Conservation (phyloP, 768 basidiomycete genomes). For the Boletus rubescentipes region DNA sequence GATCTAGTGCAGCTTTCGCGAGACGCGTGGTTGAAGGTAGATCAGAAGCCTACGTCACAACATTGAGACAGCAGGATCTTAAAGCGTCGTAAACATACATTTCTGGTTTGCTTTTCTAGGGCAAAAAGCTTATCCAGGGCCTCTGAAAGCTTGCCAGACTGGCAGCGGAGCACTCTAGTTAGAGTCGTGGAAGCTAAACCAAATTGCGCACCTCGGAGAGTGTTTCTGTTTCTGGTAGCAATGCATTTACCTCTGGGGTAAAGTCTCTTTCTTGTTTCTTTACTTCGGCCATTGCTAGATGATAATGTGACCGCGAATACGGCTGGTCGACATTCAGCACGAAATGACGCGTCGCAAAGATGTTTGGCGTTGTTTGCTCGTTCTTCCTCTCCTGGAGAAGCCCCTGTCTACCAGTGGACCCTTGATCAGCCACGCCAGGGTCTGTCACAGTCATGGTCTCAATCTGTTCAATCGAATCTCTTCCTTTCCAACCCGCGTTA, state of each 20-base stretch:
- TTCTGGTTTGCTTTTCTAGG: conserved; percentile 95
- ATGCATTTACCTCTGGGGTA: conserved; percentile 74
- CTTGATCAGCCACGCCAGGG: not conserved
- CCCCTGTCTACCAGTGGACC: conserved; percentile 20
- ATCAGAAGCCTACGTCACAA: conserved; percentile 79
- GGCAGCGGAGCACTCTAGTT: conserved; percentile 14
- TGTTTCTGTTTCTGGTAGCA: conserved; percentile 66
- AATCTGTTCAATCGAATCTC: conserved; percentile 29
- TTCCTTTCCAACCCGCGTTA: conserved; percentile 31
- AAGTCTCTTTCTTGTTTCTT: conserved; percentile 88
- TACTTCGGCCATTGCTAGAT: conserved; percentile 69
- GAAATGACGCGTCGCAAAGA: conserved; percentile 63
- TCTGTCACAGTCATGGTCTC: conserved; percentile 12
- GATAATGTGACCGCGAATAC: conserved; percentile 40
- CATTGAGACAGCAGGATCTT: not conserved
- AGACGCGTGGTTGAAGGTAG: conserved; percentile 87
- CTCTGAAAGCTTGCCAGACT: conserved; percentile 83
- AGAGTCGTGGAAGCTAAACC: not conserved
- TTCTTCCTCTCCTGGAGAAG: conserved; percentile 17
- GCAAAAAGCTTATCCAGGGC: conserved; percentile 85
- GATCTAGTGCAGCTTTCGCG: conserved; percentile 67
- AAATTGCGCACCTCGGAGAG: conserved; percentile 63
- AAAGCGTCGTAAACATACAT: conserved; percentile 51
- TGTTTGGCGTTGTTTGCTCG: conserved; percentile 44
- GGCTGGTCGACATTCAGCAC: conserved; percentile 31